Conservation (phyloP, 1,284 basidiomycete genomes). For the Cutaneotrichosporon mucoides region DNA sequence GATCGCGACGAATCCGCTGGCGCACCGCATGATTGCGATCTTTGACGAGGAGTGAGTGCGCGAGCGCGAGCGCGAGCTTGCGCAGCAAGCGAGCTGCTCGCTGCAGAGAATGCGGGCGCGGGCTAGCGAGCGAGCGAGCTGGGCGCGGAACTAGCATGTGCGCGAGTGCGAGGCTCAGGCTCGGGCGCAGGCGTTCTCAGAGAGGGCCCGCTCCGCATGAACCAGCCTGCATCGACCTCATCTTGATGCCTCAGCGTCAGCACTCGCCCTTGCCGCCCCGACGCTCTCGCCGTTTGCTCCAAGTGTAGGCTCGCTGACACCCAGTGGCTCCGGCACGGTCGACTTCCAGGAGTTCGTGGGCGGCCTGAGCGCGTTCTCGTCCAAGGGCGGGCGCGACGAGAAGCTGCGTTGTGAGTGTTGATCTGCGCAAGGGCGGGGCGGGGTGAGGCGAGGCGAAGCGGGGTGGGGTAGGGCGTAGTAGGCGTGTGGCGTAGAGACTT, state of each 20-base stretch:
- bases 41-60: constrained; percentile 94
- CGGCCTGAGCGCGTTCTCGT: constrained; percentile 94
- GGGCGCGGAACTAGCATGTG: too few relatives aligned
- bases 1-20: constrained; percentile 95
- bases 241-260: background rate
- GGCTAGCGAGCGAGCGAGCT: background rate
- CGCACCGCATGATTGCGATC: constrained; percentile 97
- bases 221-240: too few relatives aligned
- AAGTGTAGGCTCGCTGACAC: background rate
- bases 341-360: constrained; percentile 99
- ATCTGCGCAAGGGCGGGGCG: background rate
- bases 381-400: constrained; percentile 91
- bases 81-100: too few relatives aligned
- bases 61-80: background rate
- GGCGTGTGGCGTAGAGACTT: too few relatives aligned
- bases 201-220: too few relatives aligned
- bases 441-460: too few relatives aligned
- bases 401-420: constrained; percentile 85
- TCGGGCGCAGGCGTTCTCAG: background rate
- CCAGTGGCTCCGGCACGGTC: constrained; percentile 91
- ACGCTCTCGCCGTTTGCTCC: background rate
- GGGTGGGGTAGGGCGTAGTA: too few relatives aligned
- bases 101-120: background rate
- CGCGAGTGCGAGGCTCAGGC: too few relatives aligned
- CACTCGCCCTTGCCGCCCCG: background rate